Percentiles rank a stretch among this genome's conserved stretches.
phyloP scores from a whole-genome alignment of 345 rosid genomes.

The Murraya koenigii region DNA sequence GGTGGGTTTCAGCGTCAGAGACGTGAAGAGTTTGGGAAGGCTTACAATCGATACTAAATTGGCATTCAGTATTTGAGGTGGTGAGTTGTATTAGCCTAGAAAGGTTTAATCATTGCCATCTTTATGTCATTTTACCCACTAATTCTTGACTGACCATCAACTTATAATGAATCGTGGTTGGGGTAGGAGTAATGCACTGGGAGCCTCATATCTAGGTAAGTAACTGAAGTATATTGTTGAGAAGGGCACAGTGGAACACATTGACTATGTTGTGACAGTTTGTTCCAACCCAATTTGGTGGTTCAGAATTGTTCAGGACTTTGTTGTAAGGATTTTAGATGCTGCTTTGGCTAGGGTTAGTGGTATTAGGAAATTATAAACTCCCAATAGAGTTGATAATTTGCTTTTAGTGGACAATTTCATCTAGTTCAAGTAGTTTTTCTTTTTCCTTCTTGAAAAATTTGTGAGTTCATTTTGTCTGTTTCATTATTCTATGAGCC shows the following conservation, averaged over 20 bases:
- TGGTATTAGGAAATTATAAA: conserved; percentile 5
- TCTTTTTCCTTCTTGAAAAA: not conserved
- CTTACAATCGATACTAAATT: conserved; percentile 71
- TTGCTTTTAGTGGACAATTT: not conserved
- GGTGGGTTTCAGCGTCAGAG: conserved; percentile 81
- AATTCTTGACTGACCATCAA: not conserved
- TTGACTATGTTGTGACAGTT: not conserved
- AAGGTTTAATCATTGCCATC: conserved; percentile 2
- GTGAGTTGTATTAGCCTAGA: conserved; percentile 53
- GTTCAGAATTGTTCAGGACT: conserved; percentile 15
- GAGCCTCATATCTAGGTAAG: conserved; percentile 36
- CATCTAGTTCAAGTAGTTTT: not conserved
- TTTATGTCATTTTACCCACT: conserved; percentile 1
- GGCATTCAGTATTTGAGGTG: conserved; percentile 31
- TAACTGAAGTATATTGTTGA: conserved; percentile 32
- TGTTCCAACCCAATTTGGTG: conserved; percentile 10
- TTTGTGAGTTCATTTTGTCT: not conserved
- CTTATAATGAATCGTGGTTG: conserved; percentile 25
- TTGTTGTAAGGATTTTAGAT: conserved; percentile 15
- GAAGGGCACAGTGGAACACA: conserved; percentile 16
- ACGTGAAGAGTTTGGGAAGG: conserved; percentile 78
- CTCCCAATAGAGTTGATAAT: conserved; percentile 11
- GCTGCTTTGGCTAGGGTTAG: conserved; percentile 10
- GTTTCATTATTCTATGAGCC: not conserved
- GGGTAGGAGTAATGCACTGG: conserved; percentile 34